Evolutionary conservation across 192 early-diverging fungal genomes (phyloP).

Genomic region (Rhizophagus clarus): DNA sequence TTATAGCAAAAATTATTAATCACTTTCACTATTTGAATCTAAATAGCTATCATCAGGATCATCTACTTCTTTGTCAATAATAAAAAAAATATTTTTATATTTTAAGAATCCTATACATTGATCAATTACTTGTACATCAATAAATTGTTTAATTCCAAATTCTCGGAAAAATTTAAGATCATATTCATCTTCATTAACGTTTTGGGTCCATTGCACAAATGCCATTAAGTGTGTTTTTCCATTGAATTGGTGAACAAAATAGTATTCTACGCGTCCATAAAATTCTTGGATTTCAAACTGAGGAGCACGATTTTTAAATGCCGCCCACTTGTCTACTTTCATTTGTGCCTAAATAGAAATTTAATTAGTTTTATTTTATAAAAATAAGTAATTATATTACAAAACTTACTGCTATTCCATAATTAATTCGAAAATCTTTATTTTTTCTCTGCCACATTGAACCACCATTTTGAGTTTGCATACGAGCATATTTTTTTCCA

Average conservation of each 20-base stretch:
- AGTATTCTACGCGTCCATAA: not conserved
- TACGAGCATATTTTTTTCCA: not conserved
- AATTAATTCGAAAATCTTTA: not conserved
- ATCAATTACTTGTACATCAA: not conserved
- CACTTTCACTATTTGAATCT: not conserved
- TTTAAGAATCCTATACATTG: constrained; percentile 1
- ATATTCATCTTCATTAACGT: not conserved
- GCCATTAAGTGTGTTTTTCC: not conserved
- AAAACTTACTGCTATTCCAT: constrained; percentile 9
- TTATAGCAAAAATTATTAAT: not conserved
- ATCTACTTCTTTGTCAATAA: not conserved
- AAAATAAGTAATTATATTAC: not conserved
- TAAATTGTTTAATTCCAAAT: not conserved
- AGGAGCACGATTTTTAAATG: not conserved
- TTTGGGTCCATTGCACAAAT: not conserved
- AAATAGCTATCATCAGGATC: not conserved
- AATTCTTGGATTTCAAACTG: not conserved
- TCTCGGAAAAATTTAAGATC: not conserved
- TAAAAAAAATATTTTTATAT: not conserved
- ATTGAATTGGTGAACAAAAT: constrained; percentile 3
- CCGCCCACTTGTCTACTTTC: constrained; percentile 3
- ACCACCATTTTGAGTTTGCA: not conserved
- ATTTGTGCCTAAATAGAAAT: not conserved
- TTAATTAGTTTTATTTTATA: not conserved
- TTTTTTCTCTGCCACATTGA: not conserved